Evolutionary conservation across 495 filamentous ascomycete genomes (phyloP).

Genomic region (Neurospora sp.): DNA sequence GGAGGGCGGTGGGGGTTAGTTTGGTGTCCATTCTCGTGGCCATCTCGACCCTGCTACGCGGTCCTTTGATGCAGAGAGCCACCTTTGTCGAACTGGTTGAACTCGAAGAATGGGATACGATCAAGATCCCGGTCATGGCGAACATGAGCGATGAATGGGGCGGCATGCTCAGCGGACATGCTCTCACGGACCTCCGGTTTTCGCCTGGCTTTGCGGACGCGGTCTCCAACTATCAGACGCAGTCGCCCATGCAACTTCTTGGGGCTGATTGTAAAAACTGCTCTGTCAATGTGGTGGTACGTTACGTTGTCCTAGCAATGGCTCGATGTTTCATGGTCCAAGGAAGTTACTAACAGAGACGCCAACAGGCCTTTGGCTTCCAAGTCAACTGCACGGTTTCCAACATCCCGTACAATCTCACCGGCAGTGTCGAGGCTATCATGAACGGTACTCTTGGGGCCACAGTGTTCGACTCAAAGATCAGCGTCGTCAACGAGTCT

Average conservation of each 20-base stretch:
- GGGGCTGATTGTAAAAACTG: background rate
- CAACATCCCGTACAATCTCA: background rate
- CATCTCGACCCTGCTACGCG: background rate
- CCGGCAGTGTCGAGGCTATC: background rate
- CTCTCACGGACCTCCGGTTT: background rate
- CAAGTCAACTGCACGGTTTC: background rate
- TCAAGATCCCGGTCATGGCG: background rate
- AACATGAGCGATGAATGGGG: background rate
- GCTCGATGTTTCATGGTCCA: rapidly evolving
- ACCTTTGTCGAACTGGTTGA: background rate
- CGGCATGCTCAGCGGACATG: background rate
- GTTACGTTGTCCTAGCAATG: background rate
- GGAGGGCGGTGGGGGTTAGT: background rate
- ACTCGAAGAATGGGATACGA: background rate
- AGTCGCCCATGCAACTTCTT: background rate
- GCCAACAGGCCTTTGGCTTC: background rate
- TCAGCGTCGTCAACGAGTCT: background rate
- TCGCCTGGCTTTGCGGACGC: background rate
- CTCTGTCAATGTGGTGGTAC: background rate
- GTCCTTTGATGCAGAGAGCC: background rate
- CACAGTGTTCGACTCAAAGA: background rate
- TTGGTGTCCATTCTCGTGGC: background rate
- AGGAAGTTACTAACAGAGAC: background rate
- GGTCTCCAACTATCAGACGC: background rate
- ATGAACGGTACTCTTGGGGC: background rate